Conservation (phyloP, 2,329 filamentous ascomycete genomes). For the Boeremia lycopersici region DNA sequence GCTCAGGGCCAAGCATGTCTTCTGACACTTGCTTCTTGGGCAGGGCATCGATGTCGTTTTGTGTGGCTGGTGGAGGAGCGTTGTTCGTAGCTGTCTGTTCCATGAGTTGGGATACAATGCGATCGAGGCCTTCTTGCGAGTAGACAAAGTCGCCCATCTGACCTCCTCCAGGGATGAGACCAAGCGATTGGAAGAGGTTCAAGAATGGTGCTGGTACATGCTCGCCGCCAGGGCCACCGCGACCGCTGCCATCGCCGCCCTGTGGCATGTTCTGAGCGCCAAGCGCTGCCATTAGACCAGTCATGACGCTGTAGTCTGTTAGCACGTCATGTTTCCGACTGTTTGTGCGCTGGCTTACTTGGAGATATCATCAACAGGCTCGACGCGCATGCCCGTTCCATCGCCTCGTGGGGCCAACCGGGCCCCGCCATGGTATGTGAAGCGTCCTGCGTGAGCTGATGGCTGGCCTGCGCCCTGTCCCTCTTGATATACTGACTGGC, state of each 20-base stretch:
- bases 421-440: constrained; percentile 41
- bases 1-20: constrained; percentile 72
- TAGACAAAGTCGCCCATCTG: constrained; percentile 81
- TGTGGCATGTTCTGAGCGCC: constrained; percentile 28
- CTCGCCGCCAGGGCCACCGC: constrained; percentile 9
- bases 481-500: constrained; percentile 23
- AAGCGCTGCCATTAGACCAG: constrained; percentile 42
- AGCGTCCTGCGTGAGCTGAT: constrained; percentile 28
- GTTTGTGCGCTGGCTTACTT: constrained; percentile 40
- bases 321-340: constrained; percentile 36
- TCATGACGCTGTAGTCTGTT: constrained; percentile 36
- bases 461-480: constrained; percentile 19
- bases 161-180: constrained; percentile 42
- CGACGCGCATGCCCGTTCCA: constrained; percentile 54
- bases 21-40: constrained; percentile 72
- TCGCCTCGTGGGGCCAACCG: constrained; percentile 59
- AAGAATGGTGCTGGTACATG: constrained; percentile 48
- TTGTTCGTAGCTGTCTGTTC: constrained; percentile 78
- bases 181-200: constrained; percentile 49
- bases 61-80: constrained; percentile 80
- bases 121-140: constrained; percentile 86
- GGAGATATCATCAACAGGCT: constrained; percentile 54
- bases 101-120: constrained; percentile 86
- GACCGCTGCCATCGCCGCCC: constrained; percentile 11
- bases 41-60: constrained; percentile 74